Conservation (phyloP, 108 stramenopile species). For the Stephanodiscus triporus region DNA sequence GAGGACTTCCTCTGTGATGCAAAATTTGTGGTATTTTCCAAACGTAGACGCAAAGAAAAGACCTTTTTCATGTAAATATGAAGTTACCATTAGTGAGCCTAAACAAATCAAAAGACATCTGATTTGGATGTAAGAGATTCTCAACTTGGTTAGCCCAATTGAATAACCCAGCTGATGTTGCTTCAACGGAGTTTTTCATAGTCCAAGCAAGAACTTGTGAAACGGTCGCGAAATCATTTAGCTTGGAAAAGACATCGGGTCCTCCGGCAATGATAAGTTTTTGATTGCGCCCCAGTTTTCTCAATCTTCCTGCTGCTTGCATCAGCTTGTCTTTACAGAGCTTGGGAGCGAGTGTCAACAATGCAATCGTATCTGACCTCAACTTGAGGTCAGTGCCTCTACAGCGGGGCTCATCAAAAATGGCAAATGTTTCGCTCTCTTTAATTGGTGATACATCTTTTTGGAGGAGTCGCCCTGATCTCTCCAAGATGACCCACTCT, state of each 20-base stretch:
- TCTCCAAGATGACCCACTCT: conserved; percentile 54
- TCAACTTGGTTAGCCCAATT: conserved; percentile 43
- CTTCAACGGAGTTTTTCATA: conserved; percentile 57
- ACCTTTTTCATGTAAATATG: conserved; percentile 1
- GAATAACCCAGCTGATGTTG: conserved; percentile 34
- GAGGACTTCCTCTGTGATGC: conserved; percentile 22
- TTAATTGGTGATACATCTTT: conserved; percentile 41
- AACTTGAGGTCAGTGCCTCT: conserved; percentile 68
- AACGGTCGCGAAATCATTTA: conserved; percentile 19
- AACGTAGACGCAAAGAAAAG: conserved; percentile 39
- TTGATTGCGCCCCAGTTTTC: conserved; percentile 52
- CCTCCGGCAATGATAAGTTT: conserved; percentile 50
- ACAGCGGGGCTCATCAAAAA: conserved; percentile 68
- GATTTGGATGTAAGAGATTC: too few relatives aligned
- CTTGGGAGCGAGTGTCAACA: conserved; percentile 59
- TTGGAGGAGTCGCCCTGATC: conserved; percentile 40
- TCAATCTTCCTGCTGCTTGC: conserved; percentile 64
- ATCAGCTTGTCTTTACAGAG: conserved; percentile 66
- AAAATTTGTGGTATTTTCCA: conserved; percentile 13
- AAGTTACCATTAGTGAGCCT: too few relatives aligned
- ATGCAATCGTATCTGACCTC: conserved; percentile 42
- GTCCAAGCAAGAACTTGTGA: conserved; percentile 45
- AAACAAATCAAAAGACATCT: too few relatives aligned
- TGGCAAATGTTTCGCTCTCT: conserved; percentile 50
- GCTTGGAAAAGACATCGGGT: conserved; percentile 44